Evolutionary conservation across 306 rosid species (phyloP), one percentile per base, ranked within the genome.

Genomic region (Trifolium fragiferum): DNA sequence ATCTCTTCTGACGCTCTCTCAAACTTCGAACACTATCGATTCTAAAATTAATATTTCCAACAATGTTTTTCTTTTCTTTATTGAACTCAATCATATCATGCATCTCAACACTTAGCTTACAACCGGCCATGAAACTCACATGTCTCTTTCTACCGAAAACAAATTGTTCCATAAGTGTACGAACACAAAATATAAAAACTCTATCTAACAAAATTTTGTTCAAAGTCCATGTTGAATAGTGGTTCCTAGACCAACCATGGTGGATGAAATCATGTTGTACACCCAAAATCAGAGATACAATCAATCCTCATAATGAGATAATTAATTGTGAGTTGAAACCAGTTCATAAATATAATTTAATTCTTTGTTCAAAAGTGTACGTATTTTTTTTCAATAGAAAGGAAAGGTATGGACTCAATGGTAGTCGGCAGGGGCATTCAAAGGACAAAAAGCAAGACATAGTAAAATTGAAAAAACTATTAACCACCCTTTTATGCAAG

Each of bases 381-480:
- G 66, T 54, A 67, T 41, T 38, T 35, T 41, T 38, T 25, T 58
- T 57, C 11, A 64, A 63, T 23, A 35, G 64, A 61, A 51, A 14
- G 72, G 57, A 66, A 80, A 66, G 15, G 15, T 4, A 49, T 33
- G 50, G 77, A 75, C 61, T 80, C 60, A 12, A 68, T 63, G 27
- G 54, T 73, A 84, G 87, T 80, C 78, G 84, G 87, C 82, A 84
- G 40, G 51, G 73, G 66, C 60, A 68, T 73, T 65, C 47, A 55
- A 68, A 72, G 77, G 84, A 76, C 82, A 84, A 53, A 51, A 51
- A 51, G 68, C 33, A 18, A 27, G 20, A 59, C 62, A 80, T 57
- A 61, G 77, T 80, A 57, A 71, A 75, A 32, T 65, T 78, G 83
- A 78, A 70, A 82, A 74, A 38, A 75, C 55, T 14, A 7, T 27